Evolutionary conservation across 148 eudicot genomes (phyloP).

Genomic region (Chenopodium suecicum): DNA sequence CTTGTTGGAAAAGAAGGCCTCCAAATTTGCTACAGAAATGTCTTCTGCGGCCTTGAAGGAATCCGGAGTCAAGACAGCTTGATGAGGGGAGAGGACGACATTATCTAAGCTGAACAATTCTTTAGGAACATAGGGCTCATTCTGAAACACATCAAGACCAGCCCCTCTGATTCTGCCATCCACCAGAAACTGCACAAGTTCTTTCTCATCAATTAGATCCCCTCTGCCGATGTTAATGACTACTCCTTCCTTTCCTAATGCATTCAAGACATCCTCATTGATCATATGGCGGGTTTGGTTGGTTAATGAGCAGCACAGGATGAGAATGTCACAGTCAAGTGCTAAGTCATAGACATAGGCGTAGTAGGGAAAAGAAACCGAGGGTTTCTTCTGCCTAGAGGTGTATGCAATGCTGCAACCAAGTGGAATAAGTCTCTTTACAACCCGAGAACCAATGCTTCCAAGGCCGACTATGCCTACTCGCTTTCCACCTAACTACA

Average conservation of each 20-base stretch:
- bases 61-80: slow-evolving; percentile 57
- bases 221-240: slow-evolving; percentile 83
- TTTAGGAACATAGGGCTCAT: slow-evolving; percentile 69
- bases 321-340: slow-evolving; percentile 43
- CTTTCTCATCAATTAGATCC: slow-evolving; percentile 60
- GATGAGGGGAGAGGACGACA: slow-evolving; percentile 82
- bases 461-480: slow-evolving; percentile 86
- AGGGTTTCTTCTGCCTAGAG: slow-evolving; percentile 54
- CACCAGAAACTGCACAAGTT: slow-evolving; percentile 51
- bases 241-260: slow-evolving; percentile 63
- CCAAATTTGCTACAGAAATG: slow-evolving; percentile 44
- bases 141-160: slow-evolving; percentile 79
- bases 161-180: slow-evolving; percentile 67
- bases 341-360: slow-evolving; percentile 47
- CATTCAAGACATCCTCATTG: slow-evolving; percentile 57
- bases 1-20: slow-evolving; percentile 68
- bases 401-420: slow-evolving; percentile 75
- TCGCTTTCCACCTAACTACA: slow-evolving; percentile 67
- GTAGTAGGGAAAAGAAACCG: slow-evolving; percentile 46
- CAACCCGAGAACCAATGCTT: slow-evolving; percentile 61
- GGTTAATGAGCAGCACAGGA: slow-evolving; percentile 62
- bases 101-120: slow-evolving; percentile 65
- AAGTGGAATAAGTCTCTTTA: slow-evolving; percentile 58
- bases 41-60: slow-evolving; percentile 43
- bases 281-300: slow-evolving; percentile 61